Conservation (phyloP, 1,284 basidiomycete genomes). For the Moesziomyces parantarcticus region DNA sequence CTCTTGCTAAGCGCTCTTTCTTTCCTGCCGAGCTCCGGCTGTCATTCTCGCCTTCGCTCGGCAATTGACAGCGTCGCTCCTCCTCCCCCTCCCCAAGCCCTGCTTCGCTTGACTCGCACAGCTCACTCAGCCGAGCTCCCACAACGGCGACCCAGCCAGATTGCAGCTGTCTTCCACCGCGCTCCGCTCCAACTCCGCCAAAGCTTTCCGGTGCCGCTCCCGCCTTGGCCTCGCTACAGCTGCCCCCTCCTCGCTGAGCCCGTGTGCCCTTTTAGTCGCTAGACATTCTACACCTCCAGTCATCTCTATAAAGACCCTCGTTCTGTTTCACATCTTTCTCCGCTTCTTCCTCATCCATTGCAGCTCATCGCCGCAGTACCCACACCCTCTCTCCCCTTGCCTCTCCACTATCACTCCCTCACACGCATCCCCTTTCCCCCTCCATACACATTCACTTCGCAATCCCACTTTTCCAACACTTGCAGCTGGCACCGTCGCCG, state of each 20-base stretch:
- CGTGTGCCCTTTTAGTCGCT: not conserved
- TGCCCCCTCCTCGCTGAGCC: not conserved
- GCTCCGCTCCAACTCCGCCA: constrained; percentile 21
- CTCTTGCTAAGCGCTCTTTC: not conserved
- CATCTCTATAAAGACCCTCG: constrained; percentile 25
- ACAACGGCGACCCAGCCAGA: too few relatives aligned
- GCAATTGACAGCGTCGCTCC: constrained; percentile 14
- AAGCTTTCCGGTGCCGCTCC: constrained; percentile 1
- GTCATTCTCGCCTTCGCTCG: constrained; percentile 1
- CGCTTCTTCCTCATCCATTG: constrained; percentile 34
- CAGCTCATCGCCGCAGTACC: constrained; percentile 26
- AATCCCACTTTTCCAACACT: constrained; percentile 9
- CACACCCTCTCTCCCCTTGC: constrained; percentile 3
- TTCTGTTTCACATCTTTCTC: constrained; percentile 13
- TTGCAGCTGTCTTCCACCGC: not conserved
- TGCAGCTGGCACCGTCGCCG: too few relatives aligned
- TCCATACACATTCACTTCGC: constrained; percentile 4
- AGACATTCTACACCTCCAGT: constrained; percentile 3
- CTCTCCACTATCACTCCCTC: constrained; percentile 12
- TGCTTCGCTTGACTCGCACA: constrained; percentile 4
- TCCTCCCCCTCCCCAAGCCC: not conserved
- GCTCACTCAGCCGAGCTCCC: too few relatives aligned
- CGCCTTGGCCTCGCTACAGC: not conserved
- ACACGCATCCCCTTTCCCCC: constrained; percentile 1
- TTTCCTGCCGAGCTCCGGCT: constrained; percentile 7